These are phyloP conservation scores for Ustilago bromivora DNA, from an alignment of 1,284 basidiomycete species.

Conservation along the genomic window DNA sequence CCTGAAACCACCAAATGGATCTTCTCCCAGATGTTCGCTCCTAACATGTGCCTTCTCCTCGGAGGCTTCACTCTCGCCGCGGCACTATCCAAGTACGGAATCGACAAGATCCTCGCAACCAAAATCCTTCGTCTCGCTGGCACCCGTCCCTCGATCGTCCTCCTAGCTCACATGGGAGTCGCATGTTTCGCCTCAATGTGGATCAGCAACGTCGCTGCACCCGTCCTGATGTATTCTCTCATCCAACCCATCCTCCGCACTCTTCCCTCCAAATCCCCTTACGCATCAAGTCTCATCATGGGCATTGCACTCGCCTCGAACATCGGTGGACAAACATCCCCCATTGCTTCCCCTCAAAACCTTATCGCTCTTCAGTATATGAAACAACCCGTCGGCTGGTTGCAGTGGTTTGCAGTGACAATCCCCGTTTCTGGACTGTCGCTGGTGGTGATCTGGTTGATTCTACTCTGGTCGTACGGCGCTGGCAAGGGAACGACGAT, in stretches of 20 bases:
- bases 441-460: conserved; percentile 88
- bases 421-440: conserved; percentile 89
- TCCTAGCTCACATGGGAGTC: conserved; percentile 95
- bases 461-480: conserved; percentile 87
- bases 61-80: conserved; percentile 98
- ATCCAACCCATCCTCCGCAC: conserved; percentile 95
- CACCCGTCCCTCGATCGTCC: conserved; percentile 83
- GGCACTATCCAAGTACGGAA: conserved; percentile 94
- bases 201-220: conserved; percentile 98
- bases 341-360: conserved; percentile 93
- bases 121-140: conserved; percentile 90
- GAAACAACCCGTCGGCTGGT: conserved; percentile 89
- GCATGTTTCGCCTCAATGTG: conserved; percentile 99
- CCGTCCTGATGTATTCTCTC: conserved; percentile 96
- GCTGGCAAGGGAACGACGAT: conserved; percentile 75
- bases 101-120: conserved; percentile 91
- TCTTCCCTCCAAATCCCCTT: conserved; percentile 85
- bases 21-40: conserved; percentile 79
- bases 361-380: conserved; percentile 90
- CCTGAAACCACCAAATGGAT: conserved; percentile 83
- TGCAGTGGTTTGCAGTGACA: conserved; percentile 92
- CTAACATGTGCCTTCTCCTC: conserved; percentile 81
- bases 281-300: conserved; percentile 90
- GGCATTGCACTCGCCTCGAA: conserved; percentile 97
- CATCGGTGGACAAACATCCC: conserved; percentile 96